These are phyloP conservation scores for Fusarium circinatum DNA, from an alignment of 2,329 filamentous ascomycete genomes.

Conservation along the genomic window DNA sequence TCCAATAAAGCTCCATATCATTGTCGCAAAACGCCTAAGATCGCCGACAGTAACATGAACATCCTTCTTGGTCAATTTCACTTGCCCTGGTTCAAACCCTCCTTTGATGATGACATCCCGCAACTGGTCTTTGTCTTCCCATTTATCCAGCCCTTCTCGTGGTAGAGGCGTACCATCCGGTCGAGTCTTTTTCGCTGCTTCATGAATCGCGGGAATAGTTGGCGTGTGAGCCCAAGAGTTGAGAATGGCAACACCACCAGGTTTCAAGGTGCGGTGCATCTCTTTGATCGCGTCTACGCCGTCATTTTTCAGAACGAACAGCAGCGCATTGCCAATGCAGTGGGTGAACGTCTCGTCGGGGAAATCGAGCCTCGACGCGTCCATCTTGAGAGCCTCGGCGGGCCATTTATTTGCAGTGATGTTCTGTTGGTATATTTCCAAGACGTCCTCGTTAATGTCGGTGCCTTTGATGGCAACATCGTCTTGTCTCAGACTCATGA, in stretches of 20 bases:
- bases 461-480: neutral
- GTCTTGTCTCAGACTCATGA: rapidly evolving
- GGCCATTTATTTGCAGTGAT: neutral
- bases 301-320: neutral
- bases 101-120: neutral
- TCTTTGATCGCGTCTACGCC: neutral
- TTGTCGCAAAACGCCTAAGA: neutral
- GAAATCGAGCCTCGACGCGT: neutral
- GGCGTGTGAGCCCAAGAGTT: slow-evolving; percentile 6
- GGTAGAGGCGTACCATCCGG: neutral
- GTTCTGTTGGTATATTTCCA: neutral
- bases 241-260: neutral
- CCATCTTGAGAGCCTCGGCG: neutral
- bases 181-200: neutral
- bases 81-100: rapidly evolving
- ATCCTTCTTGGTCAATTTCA: neutral
- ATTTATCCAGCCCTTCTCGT: neutral
- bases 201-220: neutral
- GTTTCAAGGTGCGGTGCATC: neutral
- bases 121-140: neutral
- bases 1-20: slow-evolving; percentile 23
- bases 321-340: neutral
- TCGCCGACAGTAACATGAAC: neutral
- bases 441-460: neutral
- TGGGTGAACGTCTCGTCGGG: neutral